Conservation (phyloP, 2,329 filamentous ascomycete genomes). For the Coniochaeta ligniaria region DNA sequence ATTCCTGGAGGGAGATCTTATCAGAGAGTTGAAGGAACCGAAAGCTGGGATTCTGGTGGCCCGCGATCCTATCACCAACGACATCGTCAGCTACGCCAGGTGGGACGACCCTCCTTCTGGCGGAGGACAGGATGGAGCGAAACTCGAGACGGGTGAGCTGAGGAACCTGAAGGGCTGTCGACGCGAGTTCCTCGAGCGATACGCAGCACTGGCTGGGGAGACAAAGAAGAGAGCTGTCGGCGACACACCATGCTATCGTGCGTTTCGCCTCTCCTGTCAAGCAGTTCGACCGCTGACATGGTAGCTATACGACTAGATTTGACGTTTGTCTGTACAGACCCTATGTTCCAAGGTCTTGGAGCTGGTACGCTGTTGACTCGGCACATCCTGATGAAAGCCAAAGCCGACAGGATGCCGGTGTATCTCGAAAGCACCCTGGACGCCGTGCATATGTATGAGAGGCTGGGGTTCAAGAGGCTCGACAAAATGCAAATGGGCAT, state of each 20-base stretch:
- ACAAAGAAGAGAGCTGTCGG: conserved; percentile 23
- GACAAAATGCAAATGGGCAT: conserved; percentile 27
- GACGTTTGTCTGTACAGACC: conserved; percentile 31
- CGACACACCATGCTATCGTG: conserved; percentile 25
- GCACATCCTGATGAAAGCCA: conserved; percentile 24
- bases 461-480: conserved; percentile 24
- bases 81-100: conserved; percentile 26
- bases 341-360: conserved; percentile 24
- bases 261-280: conserved; percentile 15
- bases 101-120: conserved; percentile 21
- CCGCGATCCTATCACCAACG: conserved; percentile 18
- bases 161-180: conserved; percentile 17
- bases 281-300: conserved; percentile 4
- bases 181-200: conserved; percentile 25
- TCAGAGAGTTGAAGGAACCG: conserved; percentile 17
- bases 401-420: conserved; percentile 21
- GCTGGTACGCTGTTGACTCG: conserved; percentile 25
- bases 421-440: conserved; percentile 31
- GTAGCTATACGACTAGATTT: conserved; percentile 19
- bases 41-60: conserved; percentile 26
- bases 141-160: conserved; percentile 14
- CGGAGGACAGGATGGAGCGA: conserved; percentile 10
- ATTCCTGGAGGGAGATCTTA: conserved; percentile 23
- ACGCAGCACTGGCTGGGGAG: conserved; percentile 19
- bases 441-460: conserved; percentile 29